Base-by-base conservation (phyloP, 2,329 filamentous ascomycete genomes). In the Colletotrichum sp. region DNA sequence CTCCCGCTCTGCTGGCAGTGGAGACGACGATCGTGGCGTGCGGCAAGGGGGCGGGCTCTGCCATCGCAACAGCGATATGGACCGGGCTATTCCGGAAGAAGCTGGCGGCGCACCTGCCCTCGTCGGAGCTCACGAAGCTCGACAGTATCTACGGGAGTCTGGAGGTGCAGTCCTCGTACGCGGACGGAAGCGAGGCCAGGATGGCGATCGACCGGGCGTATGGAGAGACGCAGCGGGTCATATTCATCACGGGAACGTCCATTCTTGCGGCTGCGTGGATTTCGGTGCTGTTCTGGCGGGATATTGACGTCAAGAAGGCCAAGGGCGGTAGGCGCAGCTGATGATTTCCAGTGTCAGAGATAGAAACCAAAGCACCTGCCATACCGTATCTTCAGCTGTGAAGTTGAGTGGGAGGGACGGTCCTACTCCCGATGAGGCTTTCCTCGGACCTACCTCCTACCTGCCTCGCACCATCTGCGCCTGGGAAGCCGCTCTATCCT, bases 71-170 rank as follows among this genome's bases (percentile, higher is more conserved):
- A 8, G 83, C 82, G 8, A 82, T 85, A 44, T 85, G 83, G 83
- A 82, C 82, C 1, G 79, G 80, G 16, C 77, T 79, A 1, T 83
- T 89, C 71, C 86, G 86, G 1, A 21, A 59, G 30, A 70, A 71
- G 39, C 52, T 76, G 18, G 34, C 57, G 15, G 32, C 44, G 26
- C 36, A 72, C 57, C n/a, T 63, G 24, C 73, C 73, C 5, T 21
- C 63, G 4, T n/a, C 77, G 1, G 80, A 78, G 15, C 73, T 80
- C 44, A 30, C 79, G 16, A 80, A 83, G 21, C 81, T 85, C 5
- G 79, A 91, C 18, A 88, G 88, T 2, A 87, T 89, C 55, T 87
- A 86, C 66, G 81, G 78, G 7, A 79, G 81, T 28, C 71, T 87
- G 8, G 72, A 75, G 1, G 79, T 75, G 3, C 86, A 87, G 78